Evolutionary conservation across 345 rosid species (phyloP), one percentile per base, ranked within the genome.

Genomic region (Laguncularia racemosa): DNA sequence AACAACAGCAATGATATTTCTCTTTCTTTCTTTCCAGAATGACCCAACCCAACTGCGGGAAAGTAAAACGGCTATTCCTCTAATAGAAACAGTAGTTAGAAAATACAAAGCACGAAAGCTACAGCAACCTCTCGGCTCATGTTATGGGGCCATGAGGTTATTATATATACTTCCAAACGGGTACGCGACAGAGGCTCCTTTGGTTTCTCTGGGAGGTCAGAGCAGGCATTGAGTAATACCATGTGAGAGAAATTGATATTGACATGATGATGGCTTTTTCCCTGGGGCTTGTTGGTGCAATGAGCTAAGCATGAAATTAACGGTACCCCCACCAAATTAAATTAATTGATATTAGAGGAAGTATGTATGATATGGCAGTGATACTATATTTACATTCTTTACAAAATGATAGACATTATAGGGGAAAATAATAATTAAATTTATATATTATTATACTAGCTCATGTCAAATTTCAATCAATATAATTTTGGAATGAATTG

Each of bases 241-340:
- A 51, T 60, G 26, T 16, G 56, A 51, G 44, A 13, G 33, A 0
- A n/a, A 44, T 44, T 43, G 57, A 51, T 5, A n/a, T 15, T 6
- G 64, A 60, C 56, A 16, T 52, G 47, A 38, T 51, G 57, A 9
- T 52, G 53, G 53, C 40, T 33, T 3, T 7, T 33, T 44, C 23
- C 56, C 8, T 2, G 12, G 46, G 48, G 55, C 47, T 13, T 48
- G 13, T 44, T 50, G 64, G 45, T 49, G 21, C 16, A 45, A 61
- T 50, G 20, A 44, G 18, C 19, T 21, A 23, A 46, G 58, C 46
- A 52, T 33, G 40, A 6, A 33, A 33, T 33, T 7, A n/a, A 33
- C 7, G 40, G 9, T 7, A 7, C 40, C 40, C 40, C 40, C 40
- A 33, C 40, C 40, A 0, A 7, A 33, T 33, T 33, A 33, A 33